phyloP scores from a whole-genome alignment of 345 rosid species.

The Atalantia buxifolia region DNA sequence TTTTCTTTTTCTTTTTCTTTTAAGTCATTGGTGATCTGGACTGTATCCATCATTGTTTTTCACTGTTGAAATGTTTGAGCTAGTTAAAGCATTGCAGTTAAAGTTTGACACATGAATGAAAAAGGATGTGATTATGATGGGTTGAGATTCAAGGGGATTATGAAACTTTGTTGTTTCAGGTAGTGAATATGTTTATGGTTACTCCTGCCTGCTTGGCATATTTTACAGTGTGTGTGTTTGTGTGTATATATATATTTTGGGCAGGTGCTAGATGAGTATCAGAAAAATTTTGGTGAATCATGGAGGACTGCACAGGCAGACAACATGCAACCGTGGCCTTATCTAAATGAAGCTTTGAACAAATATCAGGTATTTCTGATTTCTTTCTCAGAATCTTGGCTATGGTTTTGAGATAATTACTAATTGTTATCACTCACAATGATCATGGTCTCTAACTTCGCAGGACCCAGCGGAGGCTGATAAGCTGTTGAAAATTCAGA shows the following conservation, averaged over 20 bases:
- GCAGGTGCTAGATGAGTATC: conserved; percentile 91
- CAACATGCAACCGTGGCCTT: conserved; percentile 73
- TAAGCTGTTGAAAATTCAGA: conserved; percentile 91
- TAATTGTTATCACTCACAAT: neutral
- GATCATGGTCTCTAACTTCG: conserved; percentile 11
- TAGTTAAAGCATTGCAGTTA: neutral
- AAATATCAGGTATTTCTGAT: conserved; percentile 68
- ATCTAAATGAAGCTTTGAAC: conserved; percentile 65
- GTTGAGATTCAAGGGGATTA: neutral
- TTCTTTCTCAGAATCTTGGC: conserved; percentile 6
- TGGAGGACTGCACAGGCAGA: conserved; percentile 73
- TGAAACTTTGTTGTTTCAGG: neutral
- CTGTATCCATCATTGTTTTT: neutral
- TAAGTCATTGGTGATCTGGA: neutral
- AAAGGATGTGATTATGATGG: neutral
- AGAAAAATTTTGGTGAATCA: conserved; percentile 83
- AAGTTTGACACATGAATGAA: neutral
- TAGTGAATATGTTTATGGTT: neutral
- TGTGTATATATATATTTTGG: neutral
- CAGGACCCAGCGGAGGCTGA: conserved; percentile 99
- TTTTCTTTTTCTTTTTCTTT: neutral
- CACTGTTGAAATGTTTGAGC: neutral
- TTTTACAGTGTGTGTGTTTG: neutral
- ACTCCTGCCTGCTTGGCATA: neutral
- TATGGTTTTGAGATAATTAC: neutral